Evolutionary conservation across 2,329 filamentous ascomycete species (phyloP).

Genomic region (Trichophyton simii): DNA sequence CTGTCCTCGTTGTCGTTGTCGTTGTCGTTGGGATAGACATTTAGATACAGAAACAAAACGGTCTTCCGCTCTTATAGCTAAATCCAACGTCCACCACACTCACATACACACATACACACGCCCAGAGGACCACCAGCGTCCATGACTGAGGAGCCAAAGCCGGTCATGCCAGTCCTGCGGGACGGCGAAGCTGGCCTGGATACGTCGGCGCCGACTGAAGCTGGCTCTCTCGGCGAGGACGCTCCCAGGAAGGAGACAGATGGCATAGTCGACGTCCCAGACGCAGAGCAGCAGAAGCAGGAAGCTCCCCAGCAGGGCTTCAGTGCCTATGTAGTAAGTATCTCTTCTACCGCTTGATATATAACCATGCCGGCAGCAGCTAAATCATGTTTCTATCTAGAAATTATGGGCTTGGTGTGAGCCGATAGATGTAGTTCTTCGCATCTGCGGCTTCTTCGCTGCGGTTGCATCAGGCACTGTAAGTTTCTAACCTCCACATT

Average conservation of each 20-base stretch:
- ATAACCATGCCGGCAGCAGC: not conserved
- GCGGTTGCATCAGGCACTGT: conserved; percentile 10
- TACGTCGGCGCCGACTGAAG: not conserved
- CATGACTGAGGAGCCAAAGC: not conserved
- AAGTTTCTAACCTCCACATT: not conserved
- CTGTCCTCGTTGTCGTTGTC: not conserved
- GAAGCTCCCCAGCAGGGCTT: conserved; percentile 9
- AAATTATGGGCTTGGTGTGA: conserved; percentile 12
- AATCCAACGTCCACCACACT: not conserved
- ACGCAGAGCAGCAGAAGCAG: conserved; percentile 3
- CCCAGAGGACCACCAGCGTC: not conserved
- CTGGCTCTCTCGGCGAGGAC: not conserved
- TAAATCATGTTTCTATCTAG: conserved; percentile 3
- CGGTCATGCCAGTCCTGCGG: not conserved
- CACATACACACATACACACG: not conserved
- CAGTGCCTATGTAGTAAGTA: conserved; percentile 10
- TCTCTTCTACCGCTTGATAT: not conserved
- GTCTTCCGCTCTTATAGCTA: not conserved
- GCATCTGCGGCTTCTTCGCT: conserved; percentile 8
- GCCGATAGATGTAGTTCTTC: conserved; percentile 10
- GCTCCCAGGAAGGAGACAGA: not conserved
- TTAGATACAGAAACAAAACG: too few relatives aligned
- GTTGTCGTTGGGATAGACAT: too few relatives aligned
- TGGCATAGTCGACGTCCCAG: conserved; percentile 8
- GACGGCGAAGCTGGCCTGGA: not conserved